Percentiles rank a stretch among this genome's conserved stretches.
phyloP scores from a whole-genome alignment of 768 basidiomycete genomes.

The Tephrocybe sp. region DNA sequence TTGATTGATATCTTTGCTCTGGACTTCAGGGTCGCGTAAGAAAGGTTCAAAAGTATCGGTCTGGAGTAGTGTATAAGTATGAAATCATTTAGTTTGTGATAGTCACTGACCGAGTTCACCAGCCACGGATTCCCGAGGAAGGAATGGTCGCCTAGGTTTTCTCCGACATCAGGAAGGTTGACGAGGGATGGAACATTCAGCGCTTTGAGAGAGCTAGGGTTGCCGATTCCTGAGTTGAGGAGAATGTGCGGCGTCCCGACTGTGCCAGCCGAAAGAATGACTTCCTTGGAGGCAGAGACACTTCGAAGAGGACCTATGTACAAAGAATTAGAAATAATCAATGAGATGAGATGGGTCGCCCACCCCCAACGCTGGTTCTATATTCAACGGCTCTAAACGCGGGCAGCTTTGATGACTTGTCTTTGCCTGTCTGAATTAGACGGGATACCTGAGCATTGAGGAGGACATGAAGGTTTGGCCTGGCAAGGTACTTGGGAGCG shows the following conservation, averaged over 20 bases:
- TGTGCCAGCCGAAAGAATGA: constrained; percentile 31
- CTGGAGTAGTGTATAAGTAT: not conserved
- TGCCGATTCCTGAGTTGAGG: constrained; percentile 28
- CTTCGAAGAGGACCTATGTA: constrained; percentile 10
- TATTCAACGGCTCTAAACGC: constrained; percentile 16
- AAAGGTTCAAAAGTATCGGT: constrained; percentile 18
- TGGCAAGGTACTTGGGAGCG: constrained; percentile 14
- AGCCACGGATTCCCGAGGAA: constrained; percentile 14
- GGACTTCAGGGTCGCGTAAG: constrained; percentile 10
- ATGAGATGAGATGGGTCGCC: not conserved
- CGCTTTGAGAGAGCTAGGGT: constrained; percentile 11
- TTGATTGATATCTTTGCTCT: constrained; percentile 10
- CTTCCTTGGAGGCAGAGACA: constrained; percentile 27
- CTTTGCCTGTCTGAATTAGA: constrained; percentile 15
- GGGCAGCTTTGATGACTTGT: constrained; percentile 2
- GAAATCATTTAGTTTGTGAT: not conserved
- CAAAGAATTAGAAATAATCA: too few species aligned
- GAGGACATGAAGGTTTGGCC: constrained; percentile 23
- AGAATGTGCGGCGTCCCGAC: constrained; percentile 28
- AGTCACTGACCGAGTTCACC: constrained; percentile 9
- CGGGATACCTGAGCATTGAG: constrained; percentile 15
- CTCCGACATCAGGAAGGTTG: constrained; percentile 23
- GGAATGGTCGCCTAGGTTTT: constrained; percentile 23
- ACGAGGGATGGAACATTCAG: constrained; percentile 16
- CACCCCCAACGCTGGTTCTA: constrained; percentile 3